Evolutionary conservation across 257 asterid genomes (phyloP), one percentile per base, ranked within the genome.

Genomic region (Penstemon eatonii): DNA sequence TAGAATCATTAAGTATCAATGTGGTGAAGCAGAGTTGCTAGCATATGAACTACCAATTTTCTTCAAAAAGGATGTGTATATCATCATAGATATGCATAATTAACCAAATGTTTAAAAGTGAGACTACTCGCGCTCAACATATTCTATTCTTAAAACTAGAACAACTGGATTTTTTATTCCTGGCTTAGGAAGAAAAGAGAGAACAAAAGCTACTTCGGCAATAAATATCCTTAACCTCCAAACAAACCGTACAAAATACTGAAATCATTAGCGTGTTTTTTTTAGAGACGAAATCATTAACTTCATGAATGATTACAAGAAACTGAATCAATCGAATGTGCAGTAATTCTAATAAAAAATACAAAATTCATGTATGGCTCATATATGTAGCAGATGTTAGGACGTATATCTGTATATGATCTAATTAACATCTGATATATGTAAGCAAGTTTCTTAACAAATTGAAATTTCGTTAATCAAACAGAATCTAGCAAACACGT

Each of bases 141-240:
- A 41, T 36, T 66, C 51, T 13, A 33, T 9, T 44, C 43, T 45
- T 6, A 36, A 59, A 57, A 25, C 40, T 37, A 62, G 63, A 74
- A 55, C 44, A 44, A 4, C 9, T 36, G 65, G 25, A 63, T 45
- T 44, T 62, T 64, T 44, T 5, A 5, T 52, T 7, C 55, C 37
- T 51, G 6, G 15, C 10, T n/a, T n/a, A n/a, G n/a, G n/a, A n/a
- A n/a, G n/a, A n/a, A n/a, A n/a, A n/a, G n/a, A n/a, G n/a, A n/a
- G n/a, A n/a, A n/a, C n/a, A n/a, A n/a, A n/a, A n/a, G n/a, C n/a
- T n/a, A n/a, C n/a, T n/a, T n/a, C 8, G 33, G 54, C 8, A n/a
- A 66, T 70, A 65, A 69, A 42, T 18, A 59, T 38, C 51, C 69
- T 40, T 56, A 65, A 38, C 52, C 56, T 62, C 46, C 5, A 63